Evolutionary conservation across 805 yeast genomes (phyloP).

Genomic region (Wickerhamiella shivajii): DNA sequence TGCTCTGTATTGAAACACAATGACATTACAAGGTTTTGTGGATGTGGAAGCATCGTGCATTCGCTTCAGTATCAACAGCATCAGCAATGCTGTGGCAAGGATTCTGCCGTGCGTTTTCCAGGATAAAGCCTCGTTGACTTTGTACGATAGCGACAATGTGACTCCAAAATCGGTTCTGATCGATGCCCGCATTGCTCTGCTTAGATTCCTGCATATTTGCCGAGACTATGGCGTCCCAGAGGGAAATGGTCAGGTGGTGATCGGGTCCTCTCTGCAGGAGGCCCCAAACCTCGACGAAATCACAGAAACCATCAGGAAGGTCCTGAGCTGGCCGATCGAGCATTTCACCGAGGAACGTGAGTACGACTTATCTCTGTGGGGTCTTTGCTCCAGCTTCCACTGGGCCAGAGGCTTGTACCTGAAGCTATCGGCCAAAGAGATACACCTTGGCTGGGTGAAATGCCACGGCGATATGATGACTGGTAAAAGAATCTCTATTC

Average conservation of each 20-base stretch:
- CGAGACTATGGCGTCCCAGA: conserved; percentile 56
- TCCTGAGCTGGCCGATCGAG: conserved; percentile 53
- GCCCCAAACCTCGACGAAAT: conserved; percentile 51
- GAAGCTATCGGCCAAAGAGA: conserved; percentile 62
- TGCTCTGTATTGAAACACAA: neutral
- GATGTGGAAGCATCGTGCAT: conserved; percentile 70
- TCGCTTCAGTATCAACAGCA: conserved; percentile 55
- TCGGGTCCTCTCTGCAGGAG: conserved; percentile 61
- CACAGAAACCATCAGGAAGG: conserved; percentile 38
- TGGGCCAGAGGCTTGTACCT: conserved; percentile 51
- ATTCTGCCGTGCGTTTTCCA: conserved; percentile 67
- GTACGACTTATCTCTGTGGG: conserved; percentile 49
- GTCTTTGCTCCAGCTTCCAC: conserved; percentile 60
- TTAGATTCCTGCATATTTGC: conserved; percentile 54
- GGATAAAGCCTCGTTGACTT: conserved; percentile 54
- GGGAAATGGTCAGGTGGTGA: conserved; percentile 45
- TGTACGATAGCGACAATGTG: conserved; percentile 26
- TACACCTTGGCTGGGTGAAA: conserved; percentile 56
- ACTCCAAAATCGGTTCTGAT: conserved; percentile 31
- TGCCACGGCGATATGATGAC: conserved; percentile 39
- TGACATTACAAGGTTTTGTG: conserved; percentile 28
- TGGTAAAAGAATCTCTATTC: conserved; percentile 29
- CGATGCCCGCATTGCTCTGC: conserved; percentile 49
- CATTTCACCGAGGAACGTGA: conserved; percentile 49
- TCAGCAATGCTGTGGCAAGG: conserved; percentile 54